Base-by-base conservation (phyloP, 2,329 filamentous ascomycete genomes). In the Fusarium sp. region DNA sequence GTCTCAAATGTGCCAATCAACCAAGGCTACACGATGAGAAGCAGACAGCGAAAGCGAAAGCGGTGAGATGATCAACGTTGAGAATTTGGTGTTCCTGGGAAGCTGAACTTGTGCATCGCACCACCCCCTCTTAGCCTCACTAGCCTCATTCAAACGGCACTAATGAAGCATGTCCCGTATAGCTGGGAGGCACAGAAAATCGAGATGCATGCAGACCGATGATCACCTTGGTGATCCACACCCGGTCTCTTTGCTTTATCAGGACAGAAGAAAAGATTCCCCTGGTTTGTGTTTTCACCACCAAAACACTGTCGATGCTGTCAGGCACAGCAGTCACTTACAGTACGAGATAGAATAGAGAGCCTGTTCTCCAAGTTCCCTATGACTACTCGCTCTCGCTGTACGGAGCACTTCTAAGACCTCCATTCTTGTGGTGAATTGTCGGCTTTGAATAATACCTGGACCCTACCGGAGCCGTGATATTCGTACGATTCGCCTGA, bases 161-260 rank as follows among this genome's bases (percentile, higher is more conserved):
- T 74, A 74, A 31, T 63, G 58, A 67, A 63, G 72, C 72, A 74
- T 60, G 70, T 62, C 49, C 70, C 68, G 72, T 73, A 63, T 71
- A 74, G 65, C 60, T 60, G 63, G 54, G 50, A 70, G 69, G 55
- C 53, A 57, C 63, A 60, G 49, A 48, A 68, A 59, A 73, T 71
- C 68, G 65, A 63, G 50, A 70, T 74, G 60, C 50, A 73, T 60
- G 63, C 64, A 68, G 44, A 57, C 63, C 20, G 57, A 59, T 57
- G 66, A 69, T 69, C 66, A 42, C 49, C 38, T 52, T 46, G 35
- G 35, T 33, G 56, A 58, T 50, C 63, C 70, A 62, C 39, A 55
- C 50, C 57, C 21, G 33, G 43, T 37, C 37, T 41, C 39, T 26
- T 46, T 49, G 23, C 46, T 54, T 41, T 21, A 46, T 42, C 44